phyloP scores from a whole-genome alignment of 2,329 filamentous ascomycete species.

The Endoconidiophora laricicola region DNA sequence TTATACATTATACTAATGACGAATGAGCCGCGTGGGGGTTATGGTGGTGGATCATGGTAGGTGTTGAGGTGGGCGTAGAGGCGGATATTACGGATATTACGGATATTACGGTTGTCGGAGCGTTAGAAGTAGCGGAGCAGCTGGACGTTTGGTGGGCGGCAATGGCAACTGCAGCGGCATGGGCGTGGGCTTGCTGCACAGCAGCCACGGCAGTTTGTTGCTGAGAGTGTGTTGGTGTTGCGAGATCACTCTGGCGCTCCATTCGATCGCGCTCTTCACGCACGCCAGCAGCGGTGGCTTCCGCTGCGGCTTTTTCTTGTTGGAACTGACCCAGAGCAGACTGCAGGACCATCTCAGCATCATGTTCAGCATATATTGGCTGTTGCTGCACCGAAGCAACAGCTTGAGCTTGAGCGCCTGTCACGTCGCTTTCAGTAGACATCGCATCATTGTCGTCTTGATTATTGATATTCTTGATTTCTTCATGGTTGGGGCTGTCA shows the following conservation, averaged over 20 bases:
- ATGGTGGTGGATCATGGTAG: neutral
- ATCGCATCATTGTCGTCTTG: neutral
- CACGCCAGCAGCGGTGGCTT: constrained; percentile 37
- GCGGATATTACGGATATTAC: no score
- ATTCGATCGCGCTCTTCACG: constrained; percentile 35
- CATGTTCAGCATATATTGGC: constrained; percentile 31
- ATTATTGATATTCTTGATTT: neutral
- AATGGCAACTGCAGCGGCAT: constrained; percentile 1
- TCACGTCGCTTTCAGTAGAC: no score
- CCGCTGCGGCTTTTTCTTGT: constrained; percentile 40
- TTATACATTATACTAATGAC: neutral
- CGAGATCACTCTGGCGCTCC: constrained; percentile 18
- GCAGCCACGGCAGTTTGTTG: no score
- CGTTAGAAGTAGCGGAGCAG: no score
- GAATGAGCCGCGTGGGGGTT: neutral
- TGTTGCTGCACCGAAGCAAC: constrained; percentile 15
- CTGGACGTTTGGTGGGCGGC: no score
- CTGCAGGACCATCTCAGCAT: constrained; percentile 41
- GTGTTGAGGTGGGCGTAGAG: neutral
- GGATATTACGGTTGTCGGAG: no score
- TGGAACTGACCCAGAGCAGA: constrained; percentile 42
- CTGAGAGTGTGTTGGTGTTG: constrained; percentile 14
- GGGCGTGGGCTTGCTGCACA: constrained; percentile 14
- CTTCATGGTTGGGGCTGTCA: neutral
- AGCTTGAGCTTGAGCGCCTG: constrained; percentile 1